Conservation (phyloP, 495 filamentous ascomycete genomes). For the Penicillium nucicola region DNA sequence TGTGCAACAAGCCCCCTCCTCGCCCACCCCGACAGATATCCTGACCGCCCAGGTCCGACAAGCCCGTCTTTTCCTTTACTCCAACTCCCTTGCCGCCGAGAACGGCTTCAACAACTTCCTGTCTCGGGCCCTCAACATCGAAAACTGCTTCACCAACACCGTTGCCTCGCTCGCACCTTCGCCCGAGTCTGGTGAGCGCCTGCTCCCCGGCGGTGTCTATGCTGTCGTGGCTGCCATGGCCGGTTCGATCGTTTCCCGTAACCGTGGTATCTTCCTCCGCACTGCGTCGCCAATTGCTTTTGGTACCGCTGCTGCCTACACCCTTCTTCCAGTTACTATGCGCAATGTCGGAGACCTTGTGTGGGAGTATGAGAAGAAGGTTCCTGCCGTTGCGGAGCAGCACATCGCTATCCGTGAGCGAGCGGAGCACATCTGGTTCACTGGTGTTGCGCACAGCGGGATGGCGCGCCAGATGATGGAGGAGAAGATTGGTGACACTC, state of each 20-base stretch:
- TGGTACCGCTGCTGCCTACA: constrained; percentile 70
- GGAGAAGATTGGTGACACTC: constrained; percentile 67
- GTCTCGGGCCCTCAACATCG: constrained; percentile 70
- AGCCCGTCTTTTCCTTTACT: constrained; percentile 77
- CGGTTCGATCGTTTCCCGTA: constrained; percentile 81
- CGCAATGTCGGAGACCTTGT: constrained; percentile 76
- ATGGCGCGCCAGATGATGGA: constrained; percentile 70
- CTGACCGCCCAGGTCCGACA: constrained; percentile 78
- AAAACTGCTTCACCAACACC: constrained; percentile 76
- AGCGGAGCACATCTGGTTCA: constrained; percentile 64
- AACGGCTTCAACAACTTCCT: constrained; percentile 73
- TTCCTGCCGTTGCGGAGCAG: constrained; percentile 73
- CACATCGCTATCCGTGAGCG: constrained; percentile 66
- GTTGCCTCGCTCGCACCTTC: constrained; percentile 82
- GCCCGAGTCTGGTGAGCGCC: constrained; percentile 72
- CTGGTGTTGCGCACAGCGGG: constrained; percentile 66
- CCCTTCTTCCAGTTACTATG: constrained; percentile 74
- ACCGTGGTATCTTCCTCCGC: constrained; percentile 77
- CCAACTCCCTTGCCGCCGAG: constrained; percentile 66
- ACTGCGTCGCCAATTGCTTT: constrained; percentile 66
- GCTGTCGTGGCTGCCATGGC: constrained; percentile 91
- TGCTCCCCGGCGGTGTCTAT: constrained; percentile 84
- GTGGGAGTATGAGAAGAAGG: constrained; percentile 86
- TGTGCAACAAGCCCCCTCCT: constrained; percentile 32
- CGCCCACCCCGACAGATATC: constrained; percentile 84